A percentile compares a stretch with the other conserved stretches of the same genome.
These are phyloP conservation scores for Termitomyces sp. DNA, from an alignment of 768 basidiomycete genomes.

Conservation along the genomic window DNA sequence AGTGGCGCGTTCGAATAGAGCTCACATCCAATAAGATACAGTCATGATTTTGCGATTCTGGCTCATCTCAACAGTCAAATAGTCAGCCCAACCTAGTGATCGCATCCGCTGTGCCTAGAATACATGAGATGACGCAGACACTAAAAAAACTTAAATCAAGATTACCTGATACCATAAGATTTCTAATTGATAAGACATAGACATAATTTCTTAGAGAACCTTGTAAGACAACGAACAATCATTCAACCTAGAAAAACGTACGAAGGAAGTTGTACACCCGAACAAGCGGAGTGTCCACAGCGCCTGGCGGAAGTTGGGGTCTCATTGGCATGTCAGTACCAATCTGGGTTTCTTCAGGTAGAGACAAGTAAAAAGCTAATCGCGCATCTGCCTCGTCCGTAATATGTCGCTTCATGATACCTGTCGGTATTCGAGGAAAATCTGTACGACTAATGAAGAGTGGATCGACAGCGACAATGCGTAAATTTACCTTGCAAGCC, in stretches of 20 bases:
- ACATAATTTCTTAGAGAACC: slow-evolving; percentile 78
- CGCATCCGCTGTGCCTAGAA: slow-evolving; percentile 68
- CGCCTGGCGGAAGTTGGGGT: slow-evolving; percentile 53
- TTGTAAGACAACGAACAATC: not conserved
- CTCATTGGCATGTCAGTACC: slow-evolving; percentile 38
- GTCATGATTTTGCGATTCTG: slow-evolving; percentile 63
- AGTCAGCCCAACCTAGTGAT: slow-evolving; percentile 83
- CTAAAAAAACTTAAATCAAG: not conserved
- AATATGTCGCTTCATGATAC: slow-evolving; percentile 61
- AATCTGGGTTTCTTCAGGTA: slow-evolving; percentile 37
- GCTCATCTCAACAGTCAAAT: slow-evolving; percentile 66
- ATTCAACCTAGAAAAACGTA: slow-evolving; percentile 33
- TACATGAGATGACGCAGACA: not conserved
- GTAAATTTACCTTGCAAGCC: slow-evolving; percentile 56
- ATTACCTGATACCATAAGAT: slow-evolving; percentile 75
- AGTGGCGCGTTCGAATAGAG: not conserved
- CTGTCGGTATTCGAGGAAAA: slow-evolving; percentile 67
- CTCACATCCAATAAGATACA: slow-evolving; percentile 88
- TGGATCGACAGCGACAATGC: not conserved
- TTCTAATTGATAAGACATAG: slow-evolving; percentile 88
- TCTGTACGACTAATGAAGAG: slow-evolving; percentile 35
- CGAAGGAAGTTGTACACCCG: slow-evolving; percentile 88
- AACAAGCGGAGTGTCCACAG: slow-evolving; percentile 79
- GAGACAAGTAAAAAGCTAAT: slow-evolving; percentile 58
- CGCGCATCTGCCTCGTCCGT: slow-evolving; percentile 70